Conservation (phyloP, 139 green algal genomes). For the Chlamydomonas eustigma region DNA sequence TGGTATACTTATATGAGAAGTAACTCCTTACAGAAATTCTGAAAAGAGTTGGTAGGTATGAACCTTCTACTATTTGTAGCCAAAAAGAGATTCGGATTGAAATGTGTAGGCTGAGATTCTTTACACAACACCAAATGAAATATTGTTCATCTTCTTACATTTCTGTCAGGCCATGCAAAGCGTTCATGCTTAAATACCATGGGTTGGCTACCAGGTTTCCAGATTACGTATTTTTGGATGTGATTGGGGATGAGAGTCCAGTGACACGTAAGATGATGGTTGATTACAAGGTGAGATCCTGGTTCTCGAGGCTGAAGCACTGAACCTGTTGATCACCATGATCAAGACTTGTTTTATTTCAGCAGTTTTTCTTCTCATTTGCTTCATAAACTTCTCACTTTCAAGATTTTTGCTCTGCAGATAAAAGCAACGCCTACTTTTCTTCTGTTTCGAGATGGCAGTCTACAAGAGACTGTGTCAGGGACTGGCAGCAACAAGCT, state of each 20-base stretch:
- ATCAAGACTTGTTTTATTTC: too few relatives aligned
- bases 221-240: neutral
- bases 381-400: neutral
- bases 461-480: neutral
- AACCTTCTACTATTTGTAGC: too few relatives aligned
- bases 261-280: constrained; percentile 1
- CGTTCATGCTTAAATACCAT: constrained; percentile 6
- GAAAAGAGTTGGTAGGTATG: too few relatives aligned
- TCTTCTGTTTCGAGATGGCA: constrained; percentile 12
- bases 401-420: neutral
- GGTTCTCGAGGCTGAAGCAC: neutral
- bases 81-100: too few relatives aligned
- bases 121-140: too few relatives aligned
- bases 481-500: constrained; percentile 6
- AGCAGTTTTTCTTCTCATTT: neutral
- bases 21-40: too few relatives aligned
- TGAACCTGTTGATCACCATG: too few relatives aligned
- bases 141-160: neutral
- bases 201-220: neutral
- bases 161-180: constrained; percentile 10
- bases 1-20: too few relatives aligned
- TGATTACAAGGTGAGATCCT: neutral
- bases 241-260: constrained; percentile 4
- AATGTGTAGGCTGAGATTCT: too few relatives aligned
- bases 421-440: constrained; percentile 18